Evolutionary conservation across 164 flowering plant species (phyloP).

Genomic region (Akebia trifoliata): DNA sequence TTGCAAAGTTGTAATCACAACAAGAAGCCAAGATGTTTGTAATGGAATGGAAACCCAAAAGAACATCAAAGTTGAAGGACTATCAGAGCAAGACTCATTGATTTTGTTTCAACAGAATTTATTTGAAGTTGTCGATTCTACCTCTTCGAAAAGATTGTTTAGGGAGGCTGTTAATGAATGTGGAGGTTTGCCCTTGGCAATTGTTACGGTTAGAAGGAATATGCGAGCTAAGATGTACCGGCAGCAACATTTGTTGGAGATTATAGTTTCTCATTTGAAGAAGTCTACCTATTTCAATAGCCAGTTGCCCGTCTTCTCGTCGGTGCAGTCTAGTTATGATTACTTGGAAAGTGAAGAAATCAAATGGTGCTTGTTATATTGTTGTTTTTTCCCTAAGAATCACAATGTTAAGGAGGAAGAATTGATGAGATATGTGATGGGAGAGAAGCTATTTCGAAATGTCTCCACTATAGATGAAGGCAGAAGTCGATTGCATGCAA

Average conservation of each 20-base stretch:
- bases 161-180: conserved; percentile 19
- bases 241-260: conserved; percentile 1
- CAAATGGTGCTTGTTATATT: conserved; percentile 19
- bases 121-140: conserved; percentile 4
- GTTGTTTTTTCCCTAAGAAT: conserved; percentile 23
- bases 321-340: conserved; percentile 19
- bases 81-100: conserved; percentile 19
- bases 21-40: conserved; percentile 16
- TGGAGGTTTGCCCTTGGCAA: conserved; percentile 23
- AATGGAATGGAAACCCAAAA: conserved; percentile 6
- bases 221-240: conserved; percentile 8
- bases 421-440: conserved; percentile 2
- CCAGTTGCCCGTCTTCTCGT: background rate
- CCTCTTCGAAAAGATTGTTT: background rate
- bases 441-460: background rate
- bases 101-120: conserved; percentile 12
- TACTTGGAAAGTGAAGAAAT: conserved; percentile 9
- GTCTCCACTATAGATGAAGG: too few species aligned
- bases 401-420: background rate
- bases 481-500: conserved; percentile 1
- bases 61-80: background rate
- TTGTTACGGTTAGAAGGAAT: conserved; percentile 18
- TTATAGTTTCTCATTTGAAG: conserved; percentile 3
- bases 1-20: conserved; percentile 21
- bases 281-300: conserved; percentile 6